These are phyloP conservation scores for Acacia concinna DNA, from an alignment of 331 rosid species.

Conservation along the genomic window DNA sequence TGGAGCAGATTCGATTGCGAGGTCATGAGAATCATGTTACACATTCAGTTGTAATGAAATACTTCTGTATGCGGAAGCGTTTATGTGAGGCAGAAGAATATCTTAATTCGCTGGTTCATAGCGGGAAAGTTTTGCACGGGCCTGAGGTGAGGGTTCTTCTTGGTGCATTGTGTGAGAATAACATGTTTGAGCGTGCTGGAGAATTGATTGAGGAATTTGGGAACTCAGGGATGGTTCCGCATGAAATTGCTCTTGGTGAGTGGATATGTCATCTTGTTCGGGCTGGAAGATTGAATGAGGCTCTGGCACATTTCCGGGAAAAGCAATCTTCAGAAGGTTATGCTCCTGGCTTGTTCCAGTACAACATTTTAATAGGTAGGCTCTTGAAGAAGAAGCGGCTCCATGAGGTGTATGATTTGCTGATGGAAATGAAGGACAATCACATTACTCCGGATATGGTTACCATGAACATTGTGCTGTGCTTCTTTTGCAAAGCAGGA, in stretches of 20 bases:
- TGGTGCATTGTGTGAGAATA: conserved; percentile 50
- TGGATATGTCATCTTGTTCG: conserved; percentile 60
- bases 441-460: conserved; percentile 51
- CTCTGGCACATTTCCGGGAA: conserved; percentile 50
- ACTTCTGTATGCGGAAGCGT: conserved; percentile 49
- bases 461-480: conserved; percentile 72
- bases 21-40: conserved; percentile 55
- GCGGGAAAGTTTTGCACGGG: conserved; percentile 44
- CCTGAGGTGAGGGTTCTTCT: conserved; percentile 45
- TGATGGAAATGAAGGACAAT: conserved; percentile 73
- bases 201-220: conserved; percentile 52
- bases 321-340: conserved; percentile 57
- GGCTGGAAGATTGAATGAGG: conserved; percentile 60
- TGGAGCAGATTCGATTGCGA: conserved; percentile 49
- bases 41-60: conserved; percentile 42
- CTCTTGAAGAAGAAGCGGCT: conserved; percentile 71
- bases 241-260: conserved; percentile 54
- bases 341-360: conserved; percentile 46
- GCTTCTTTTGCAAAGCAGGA: conserved; percentile 86
- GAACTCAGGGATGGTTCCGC: conserved; percentile 28
- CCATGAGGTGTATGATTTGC: conserved; percentile 58
- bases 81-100: conserved; percentile 58
- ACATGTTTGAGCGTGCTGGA: conserved; percentile 49
- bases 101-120: conserved; percentile 35
- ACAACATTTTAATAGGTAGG: conserved; percentile 57